Evolutionary conservation across 768 basidiomycete species (phyloP).

Genomic region (Phaeotremella fagi): DNA sequence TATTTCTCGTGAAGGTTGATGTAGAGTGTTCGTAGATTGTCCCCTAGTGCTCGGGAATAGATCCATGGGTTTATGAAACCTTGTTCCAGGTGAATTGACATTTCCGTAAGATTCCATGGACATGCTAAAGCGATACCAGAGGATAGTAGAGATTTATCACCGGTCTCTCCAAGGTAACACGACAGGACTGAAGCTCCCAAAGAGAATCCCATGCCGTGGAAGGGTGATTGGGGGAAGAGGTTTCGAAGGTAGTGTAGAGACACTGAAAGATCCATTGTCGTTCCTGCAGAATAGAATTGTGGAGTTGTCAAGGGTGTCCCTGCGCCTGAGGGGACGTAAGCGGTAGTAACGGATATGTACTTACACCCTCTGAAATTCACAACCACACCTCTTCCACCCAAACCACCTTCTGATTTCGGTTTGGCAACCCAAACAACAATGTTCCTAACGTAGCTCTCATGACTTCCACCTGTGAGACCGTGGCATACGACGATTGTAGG

Average conservation of each 20-base stretch:
- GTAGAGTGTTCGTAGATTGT: constrained; percentile 37
- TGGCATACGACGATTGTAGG: constrained; percentile 45
- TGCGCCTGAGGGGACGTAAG: constrained; percentile 50
- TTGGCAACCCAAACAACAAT: constrained; percentile 69
- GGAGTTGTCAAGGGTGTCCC: constrained; percentile 75
- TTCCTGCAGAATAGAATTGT: constrained; percentile 66
- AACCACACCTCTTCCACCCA: constrained; percentile 65
- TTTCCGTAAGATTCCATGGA: constrained; percentile 44
- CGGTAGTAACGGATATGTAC: constrained; percentile 38
- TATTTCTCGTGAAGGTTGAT: constrained; percentile 31
- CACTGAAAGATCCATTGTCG: constrained; percentile 82
- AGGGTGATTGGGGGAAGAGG: constrained; percentile 69
- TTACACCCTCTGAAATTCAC: constrained; percentile 72
- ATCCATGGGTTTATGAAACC: constrained; percentile 31
- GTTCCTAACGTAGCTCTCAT: constrained; percentile 84
- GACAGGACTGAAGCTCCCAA: constrained; percentile 88
- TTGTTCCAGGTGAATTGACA: constrained; percentile 43
- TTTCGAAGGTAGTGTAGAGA: constrained; percentile 70
- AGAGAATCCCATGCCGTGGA: constrained; percentile 86
- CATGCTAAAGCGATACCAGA: constrained; percentile 40
- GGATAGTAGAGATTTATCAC: constrained; percentile 45
- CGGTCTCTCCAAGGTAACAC: constrained; percentile 82
- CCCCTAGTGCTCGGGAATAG: constrained; percentile 43
- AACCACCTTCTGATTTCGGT: constrained; percentile 69
- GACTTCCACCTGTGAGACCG: constrained; percentile 48